Percentiles rank a stretch among this genome's conserved stretches.
Conservation (phyloP, 2,329 filamentous ascomycete species). For the Pseudogymnoascus destructans region DNA sequence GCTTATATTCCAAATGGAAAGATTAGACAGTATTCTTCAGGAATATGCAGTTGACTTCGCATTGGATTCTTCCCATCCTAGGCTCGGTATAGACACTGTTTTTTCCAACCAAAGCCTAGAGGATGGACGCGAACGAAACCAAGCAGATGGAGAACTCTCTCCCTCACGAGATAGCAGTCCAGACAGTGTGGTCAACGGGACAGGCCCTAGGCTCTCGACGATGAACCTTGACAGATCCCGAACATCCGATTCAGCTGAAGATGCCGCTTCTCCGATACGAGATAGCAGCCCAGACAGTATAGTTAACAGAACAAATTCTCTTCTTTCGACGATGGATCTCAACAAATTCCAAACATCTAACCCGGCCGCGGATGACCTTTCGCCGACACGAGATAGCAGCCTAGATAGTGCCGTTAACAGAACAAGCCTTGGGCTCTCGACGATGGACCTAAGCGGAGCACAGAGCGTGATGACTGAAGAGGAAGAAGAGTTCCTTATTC, state of each 20-base stretch:
- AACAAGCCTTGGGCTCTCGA: conserved; percentile 5
- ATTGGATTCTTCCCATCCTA: not conserved
- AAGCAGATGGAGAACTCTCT: not conserved
- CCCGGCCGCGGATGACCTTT: not conserved
- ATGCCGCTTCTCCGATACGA: not conserved
- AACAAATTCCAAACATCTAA: not conserved
- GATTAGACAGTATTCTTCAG: not conserved
- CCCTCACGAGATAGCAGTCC: not conserved
- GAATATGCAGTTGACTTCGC: not conserved
- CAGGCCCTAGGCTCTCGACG: not conserved
- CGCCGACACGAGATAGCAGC: not conserved
- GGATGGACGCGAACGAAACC: not conserved
- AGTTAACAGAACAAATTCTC: not conserved
- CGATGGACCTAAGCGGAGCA: too few relatives aligned
- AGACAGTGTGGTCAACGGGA: not conserved
- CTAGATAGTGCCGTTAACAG: too few relatives aligned
- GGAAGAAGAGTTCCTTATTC: conserved; percentile 26
- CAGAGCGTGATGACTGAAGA: conserved; percentile 15
- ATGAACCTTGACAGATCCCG: not conserved
- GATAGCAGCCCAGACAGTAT: not conserved
- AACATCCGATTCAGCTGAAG: not conserved
- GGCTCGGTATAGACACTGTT: not conserved
- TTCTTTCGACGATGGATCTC: not conserved
- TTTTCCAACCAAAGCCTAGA: not conserved
- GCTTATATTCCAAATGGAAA: not conserved